These are phyloP conservation scores for Pythium guiyangense DNA, from an alignment of 352 stramenopile species.

Conservation along the genomic window DNA sequence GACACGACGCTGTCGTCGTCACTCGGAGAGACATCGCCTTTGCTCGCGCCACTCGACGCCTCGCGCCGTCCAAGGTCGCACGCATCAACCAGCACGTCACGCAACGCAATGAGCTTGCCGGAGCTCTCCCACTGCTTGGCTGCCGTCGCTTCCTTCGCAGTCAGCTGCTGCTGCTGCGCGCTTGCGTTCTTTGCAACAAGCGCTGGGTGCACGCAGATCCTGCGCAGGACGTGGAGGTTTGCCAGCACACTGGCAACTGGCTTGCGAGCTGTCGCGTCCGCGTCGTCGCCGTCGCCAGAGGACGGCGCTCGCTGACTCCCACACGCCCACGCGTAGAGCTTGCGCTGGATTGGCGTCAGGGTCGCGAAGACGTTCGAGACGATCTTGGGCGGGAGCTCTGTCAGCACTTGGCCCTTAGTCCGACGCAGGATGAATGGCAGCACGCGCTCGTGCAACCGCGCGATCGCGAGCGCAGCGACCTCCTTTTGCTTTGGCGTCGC, in stretches of 20 bases:
- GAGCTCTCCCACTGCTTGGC: slow-evolving; percentile 70
- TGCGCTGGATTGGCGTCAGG: slow-evolving; percentile 84
- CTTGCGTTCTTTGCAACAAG: slow-evolving; percentile 58
- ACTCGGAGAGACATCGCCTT: slow-evolving; percentile 3
- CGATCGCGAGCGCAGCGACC: slow-evolving; percentile 80
- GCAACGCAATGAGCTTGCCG: slow-evolving; percentile 89
- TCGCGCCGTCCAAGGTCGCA: slow-evolving; percentile 29
- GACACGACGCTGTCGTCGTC: slow-evolving; percentile 12
- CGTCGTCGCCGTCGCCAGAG: not conserved
- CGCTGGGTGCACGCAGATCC: slow-evolving; percentile 94
- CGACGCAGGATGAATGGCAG: slow-evolving; percentile 96
- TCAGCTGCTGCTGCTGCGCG: slow-evolving; percentile 13
- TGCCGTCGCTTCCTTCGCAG: slow-evolving; percentile 19
- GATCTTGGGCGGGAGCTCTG: slow-evolving; percentile 96
- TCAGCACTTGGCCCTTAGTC: slow-evolving; percentile 94
- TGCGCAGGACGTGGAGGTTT: slow-evolving; percentile 79
- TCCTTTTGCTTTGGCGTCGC: slow-evolving; percentile 78
- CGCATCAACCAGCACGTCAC: slow-evolving; percentile 67
- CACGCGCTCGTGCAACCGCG: slow-evolving; percentile 93
- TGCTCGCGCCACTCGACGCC: slow-evolving; percentile 1
- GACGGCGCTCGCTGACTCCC: not conserved
- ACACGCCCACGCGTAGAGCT: slow-evolving; percentile 66
- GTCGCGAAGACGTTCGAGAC: slow-evolving; percentile 91
- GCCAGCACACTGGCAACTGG: slow-evolving; percentile 32
- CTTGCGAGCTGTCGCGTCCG: no score